Conservation (phyloP, 257 asterid genomes). For the Primulina eburnea region DNA sequence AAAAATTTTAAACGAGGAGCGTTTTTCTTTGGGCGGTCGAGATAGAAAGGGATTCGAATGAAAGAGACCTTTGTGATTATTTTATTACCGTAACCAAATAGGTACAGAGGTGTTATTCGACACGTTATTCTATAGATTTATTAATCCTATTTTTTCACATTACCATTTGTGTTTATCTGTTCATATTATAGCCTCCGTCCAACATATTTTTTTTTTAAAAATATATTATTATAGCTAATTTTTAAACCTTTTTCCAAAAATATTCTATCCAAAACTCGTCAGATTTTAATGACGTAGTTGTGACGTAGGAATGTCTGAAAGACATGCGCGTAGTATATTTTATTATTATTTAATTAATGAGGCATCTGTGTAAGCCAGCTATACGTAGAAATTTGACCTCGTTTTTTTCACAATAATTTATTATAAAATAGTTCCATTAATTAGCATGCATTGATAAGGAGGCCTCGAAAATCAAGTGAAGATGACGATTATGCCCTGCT, state of each 20-base stretch:
- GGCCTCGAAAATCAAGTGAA: neutral
- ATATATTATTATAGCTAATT: neutral
- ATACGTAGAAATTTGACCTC: too few relatives aligned
- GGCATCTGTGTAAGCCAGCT: too few relatives aligned
- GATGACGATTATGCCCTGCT: neutral
- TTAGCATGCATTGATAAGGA: too few relatives aligned
- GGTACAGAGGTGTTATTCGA: neutral
- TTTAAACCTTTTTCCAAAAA: too few relatives aligned
- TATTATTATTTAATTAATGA: too few relatives aligned
- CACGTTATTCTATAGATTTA: conserved; percentile 22
- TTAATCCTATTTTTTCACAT: neutral
- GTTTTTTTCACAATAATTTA: too few relatives aligned
- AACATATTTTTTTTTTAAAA: too few relatives aligned
- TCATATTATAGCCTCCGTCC: neutral
- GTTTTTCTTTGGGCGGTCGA: conserved; percentile 47
- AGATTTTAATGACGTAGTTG: neutral
- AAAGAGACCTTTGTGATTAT: conserved; percentile 10
- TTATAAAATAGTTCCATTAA: neutral
- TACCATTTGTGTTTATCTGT: too few relatives aligned
- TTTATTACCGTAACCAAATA: conserved; percentile 18
- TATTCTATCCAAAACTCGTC: neutral
- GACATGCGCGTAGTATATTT: too few relatives aligned
- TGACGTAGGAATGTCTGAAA: neutral
- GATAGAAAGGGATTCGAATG: conserved; percentile 2
- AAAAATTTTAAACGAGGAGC: neutral